Base-by-base conservation (phyloP, 139 green algal genomes). In the Tetraselmis striata region DNA sequence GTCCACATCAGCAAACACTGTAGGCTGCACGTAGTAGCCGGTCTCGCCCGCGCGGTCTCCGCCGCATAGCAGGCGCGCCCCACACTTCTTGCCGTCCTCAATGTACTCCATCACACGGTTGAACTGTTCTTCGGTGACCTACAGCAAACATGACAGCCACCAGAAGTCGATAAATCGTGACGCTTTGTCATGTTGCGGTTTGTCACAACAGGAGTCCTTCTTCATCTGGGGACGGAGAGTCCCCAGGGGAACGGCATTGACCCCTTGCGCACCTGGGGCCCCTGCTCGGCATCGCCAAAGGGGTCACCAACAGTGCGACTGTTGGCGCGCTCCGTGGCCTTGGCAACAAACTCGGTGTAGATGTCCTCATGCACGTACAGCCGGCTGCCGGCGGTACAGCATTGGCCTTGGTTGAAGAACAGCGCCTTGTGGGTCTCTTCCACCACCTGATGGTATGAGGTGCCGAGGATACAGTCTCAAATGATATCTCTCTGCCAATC, bases 361-460 rank as follows among this genome's bases (percentile, higher is more conserved):
- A 95, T 88, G 75, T 25, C 25, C 82, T 90, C 88, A 77, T 95
- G 92, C 25, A 95, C 92, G 67, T 87, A 95, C 76, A 87, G 83
- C 23, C 92, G 82, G 24, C 83, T 90, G 32, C 89, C 90, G 22
- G 92, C 92, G 30, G 87, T 88, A 75, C 92, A 95, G 89, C 86
- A 92, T 75, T 95, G 88, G 24, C 87, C 88, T 79, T 92, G 83
- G 86, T 95, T 95, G 87, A 93, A 95, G 88, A 95, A 95, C 0
- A 93, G 84, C 1, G 87, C 92, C 75, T 92, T 87, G 86, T 94
- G 90, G 0, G 92, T 86, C 27, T 83, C 77, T 75, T 91, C 88
- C 32, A 94, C 92, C 25, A 91, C 92, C 77, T 79, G 24, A 27
- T 76, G 25, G 26, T 25, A 76, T 27, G n/a, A n/a, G n/a, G n/a